Base-by-base conservation (phyloP, 1,139 yeast genomes). In the Suhomyces anneliseae region DNA sequence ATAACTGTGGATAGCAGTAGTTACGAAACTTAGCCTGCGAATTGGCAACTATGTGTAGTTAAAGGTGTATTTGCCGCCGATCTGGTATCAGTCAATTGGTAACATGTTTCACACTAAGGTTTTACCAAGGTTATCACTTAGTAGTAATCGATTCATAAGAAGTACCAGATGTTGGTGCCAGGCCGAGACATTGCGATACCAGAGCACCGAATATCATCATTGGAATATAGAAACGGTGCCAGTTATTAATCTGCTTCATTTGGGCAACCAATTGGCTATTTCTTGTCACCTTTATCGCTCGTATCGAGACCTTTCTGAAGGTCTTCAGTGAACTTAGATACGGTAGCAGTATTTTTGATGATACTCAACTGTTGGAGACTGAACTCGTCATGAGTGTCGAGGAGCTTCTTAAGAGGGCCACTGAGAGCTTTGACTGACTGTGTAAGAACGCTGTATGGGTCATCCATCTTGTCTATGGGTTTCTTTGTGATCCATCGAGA, bases 361-460 rank as follows among this genome's bases (percentile, higher is more conserved):
- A 61, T 55, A 11, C 50, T 50, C 36, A 63, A 47, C 43, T 68
- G 66, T 46, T 64, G 72, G 5, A 59, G 52, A 40, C 62, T 52
- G 36, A 70, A 56, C 41, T 62, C 60, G 39, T 64, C 62, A 47
- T 71, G 75, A 7, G 56, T 53, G n/a, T 50, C 54, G 39, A 69
- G 55, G 11, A 70, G 50, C 4, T 48, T 51, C 11, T 53, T 50
- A 38, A 70, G 40, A 0, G 75, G 73, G 27, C 49, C 52, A 5
- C 51, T 55, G 44, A 70, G 46, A 27, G 55, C 42, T 36, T 49
- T 50, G 6, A 70, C 37, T 0, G 68, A 56, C 14, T 58, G 54
- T 0, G 65, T 52, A 27, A 67, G 50, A 8, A 59, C 47, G 7
- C 50, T 48, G 45, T 66, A 67, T 9, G 70, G 64, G 47, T 67